Conservation (phyloP, 2,329 filamentous ascomycete species). For the Tolypocladium nubicola region DNA sequence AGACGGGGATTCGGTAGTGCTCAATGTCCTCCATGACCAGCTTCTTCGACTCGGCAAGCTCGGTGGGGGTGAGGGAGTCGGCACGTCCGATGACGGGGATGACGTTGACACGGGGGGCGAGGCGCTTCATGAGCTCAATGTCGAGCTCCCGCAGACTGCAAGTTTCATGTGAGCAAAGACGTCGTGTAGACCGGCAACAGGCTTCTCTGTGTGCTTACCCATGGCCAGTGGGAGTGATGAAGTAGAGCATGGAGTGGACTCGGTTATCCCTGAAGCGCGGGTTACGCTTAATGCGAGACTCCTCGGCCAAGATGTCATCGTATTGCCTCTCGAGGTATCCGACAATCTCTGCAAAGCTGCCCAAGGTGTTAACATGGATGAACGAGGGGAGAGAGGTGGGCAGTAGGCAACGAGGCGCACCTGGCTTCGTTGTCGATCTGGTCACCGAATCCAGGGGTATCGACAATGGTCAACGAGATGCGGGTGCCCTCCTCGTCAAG, state of each 20-base stretch:
- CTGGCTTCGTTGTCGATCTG: constrained; percentile 99
- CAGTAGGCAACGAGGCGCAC: constrained; percentile 33
- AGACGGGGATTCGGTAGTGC: constrained; percentile 98
- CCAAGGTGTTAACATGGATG: not conserved
- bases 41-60: constrained; percentile 98
- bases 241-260: constrained; percentile 96
- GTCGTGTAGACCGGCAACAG: not conserved
- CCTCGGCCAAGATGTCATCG: constrained; percentile 97
- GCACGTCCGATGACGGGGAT: constrained; percentile 98
- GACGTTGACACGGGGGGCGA: constrained; percentile 95
- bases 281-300: constrained; percentile 99
- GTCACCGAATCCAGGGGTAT: constrained; percentile 96
- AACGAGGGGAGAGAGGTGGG: not conserved
- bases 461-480: constrained; percentile 95
- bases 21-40: constrained; percentile 99
- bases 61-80: constrained; percentile 89
- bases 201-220: constrained; percentile 44
- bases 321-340: constrained; percentile 98
- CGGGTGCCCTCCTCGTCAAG: constrained; percentile 97
- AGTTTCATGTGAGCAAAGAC: not conserved
- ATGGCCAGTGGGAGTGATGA: constrained; percentile 96
- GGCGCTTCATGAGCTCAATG: constrained; percentile 98
- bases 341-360: constrained; percentile 91
- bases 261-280: constrained; percentile 98
- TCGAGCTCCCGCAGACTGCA: constrained; percentile 89